Evolutionary conservation across 2,329 filamentous ascomycete genomes (phyloP), one percentile per base, ranked within the genome.

Genomic region (Claviceps sp.): DNA sequence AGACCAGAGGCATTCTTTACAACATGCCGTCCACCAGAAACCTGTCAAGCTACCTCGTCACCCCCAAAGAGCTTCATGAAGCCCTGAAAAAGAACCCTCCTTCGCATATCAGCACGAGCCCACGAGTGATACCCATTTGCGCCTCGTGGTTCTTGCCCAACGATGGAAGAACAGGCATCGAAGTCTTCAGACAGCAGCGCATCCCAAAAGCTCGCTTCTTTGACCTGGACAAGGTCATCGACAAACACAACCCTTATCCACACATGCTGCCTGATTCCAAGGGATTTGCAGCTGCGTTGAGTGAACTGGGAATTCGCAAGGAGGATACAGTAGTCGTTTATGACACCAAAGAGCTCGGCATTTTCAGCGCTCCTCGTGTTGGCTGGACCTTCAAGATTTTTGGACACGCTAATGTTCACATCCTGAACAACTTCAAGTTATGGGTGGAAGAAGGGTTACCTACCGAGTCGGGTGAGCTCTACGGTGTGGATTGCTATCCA

Each of bases 111-210:
- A 89, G 87, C 54, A 85, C 87, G 44, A 82, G 88, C 13, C 86
- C 91, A 1, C 83, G 87, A 58, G 84, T 94, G 44, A 82, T 98
- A 51, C 87, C 93, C 2, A 77, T 98, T 43, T 96, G 90, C 69
- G 93, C 90, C 47, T 79, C 89, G 24, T 98, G 93, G 93, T 98
- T 96, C 65, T 79, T 98, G 56, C 93, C 93, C 56, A 97, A 95
- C 67, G 91, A 95, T 59, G 80, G 80, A 51, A 84, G 89, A 55
- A 87, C 80, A 48, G 93, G 93, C 51, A 81, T 86, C 59, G 77
- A 93, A 57, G 81, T 84, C 44, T 98, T 91, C 73, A 79, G 82
- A 58, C 79, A 88, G 64, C 80, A 83, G 64, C 87, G 89, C 61
- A 93, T 98, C 57, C 91, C 90, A 22, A 83, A 84, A 62, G 85